A percentile compares a stretch with the other conserved stretches of the same genome.
Evolutionary conservation across 805 yeast genomes (phyloP).

Genomic region (Candida cerambycidarum): DNA sequence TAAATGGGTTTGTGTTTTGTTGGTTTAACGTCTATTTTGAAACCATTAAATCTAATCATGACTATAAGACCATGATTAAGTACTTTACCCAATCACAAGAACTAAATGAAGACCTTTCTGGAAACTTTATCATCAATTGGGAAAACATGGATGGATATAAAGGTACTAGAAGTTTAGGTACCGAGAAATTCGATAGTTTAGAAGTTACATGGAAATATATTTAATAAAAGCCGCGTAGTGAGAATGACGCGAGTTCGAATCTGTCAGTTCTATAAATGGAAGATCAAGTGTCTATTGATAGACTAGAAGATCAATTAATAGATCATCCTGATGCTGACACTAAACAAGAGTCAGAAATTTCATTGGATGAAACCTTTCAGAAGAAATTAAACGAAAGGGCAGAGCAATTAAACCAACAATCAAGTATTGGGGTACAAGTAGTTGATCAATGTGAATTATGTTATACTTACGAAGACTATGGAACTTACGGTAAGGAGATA

Average conservation of each 20-base stretch:
- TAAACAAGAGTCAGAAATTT: constrained; percentile 25
- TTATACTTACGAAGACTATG: constrained; percentile 30
- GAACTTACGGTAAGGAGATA: constrained; percentile 27
- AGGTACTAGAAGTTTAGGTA: constrained; percentile 59
- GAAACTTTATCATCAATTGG: constrained; percentile 14
- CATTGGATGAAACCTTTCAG: constrained; percentile 43
- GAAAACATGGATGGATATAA: constrained; percentile 64
- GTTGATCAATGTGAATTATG: constrained; percentile 30
- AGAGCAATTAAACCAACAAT: constrained; percentile 29
- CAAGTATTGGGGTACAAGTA: constrained; percentile 6
- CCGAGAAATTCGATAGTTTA: constrained; percentile 50
- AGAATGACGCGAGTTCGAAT: too few species aligned
- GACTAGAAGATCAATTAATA: constrained; percentile 48
- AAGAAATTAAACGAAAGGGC: constrained; percentile 42
- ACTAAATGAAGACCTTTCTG: neutral
- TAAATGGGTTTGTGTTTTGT: constrained; percentile 21
- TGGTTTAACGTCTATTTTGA: constrained; percentile 28
- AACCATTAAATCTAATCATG: neutral
- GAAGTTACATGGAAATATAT: constrained; percentile 36
- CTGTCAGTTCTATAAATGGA: constrained; percentile 15
- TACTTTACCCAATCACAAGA: neutral
- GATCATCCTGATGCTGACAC: constrained; percentile 41
- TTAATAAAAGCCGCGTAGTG: neutral
- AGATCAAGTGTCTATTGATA: constrained; percentile 38
- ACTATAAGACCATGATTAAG: too few species aligned